These are phyloP conservation scores for Eucalyptus grandis DNA, from an alignment of 345 rosid species.

Conservation along the genomic window DNA sequence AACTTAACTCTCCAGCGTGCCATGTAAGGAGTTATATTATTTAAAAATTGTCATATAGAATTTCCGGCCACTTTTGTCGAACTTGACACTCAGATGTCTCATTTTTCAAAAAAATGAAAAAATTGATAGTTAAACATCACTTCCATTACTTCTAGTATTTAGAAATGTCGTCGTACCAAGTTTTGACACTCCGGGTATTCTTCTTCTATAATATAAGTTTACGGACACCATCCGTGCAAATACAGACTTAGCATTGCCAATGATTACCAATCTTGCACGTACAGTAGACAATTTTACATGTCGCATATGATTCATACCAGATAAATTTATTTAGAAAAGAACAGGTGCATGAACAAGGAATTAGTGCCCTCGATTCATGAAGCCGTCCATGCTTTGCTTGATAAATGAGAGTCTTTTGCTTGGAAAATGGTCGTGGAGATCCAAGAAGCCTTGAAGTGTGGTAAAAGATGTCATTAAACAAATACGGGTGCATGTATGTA, in stretches of 20 bases:
- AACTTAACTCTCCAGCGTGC: accelerated
- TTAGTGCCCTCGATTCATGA: background rate
- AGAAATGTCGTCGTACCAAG: accelerated
- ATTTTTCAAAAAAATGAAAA: too few species aligned
- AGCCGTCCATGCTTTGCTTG: background rate
- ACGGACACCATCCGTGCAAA: background rate
- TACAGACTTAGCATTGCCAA: background rate
- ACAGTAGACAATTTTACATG: background rate
- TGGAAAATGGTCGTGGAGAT: background rate
- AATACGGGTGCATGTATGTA: background rate
- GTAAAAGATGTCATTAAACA: background rate
- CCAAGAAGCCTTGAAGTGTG: background rate
- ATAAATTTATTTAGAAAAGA: background rate
- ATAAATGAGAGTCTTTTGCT: background rate
- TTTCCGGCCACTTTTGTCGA: accelerated
- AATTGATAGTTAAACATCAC: accelerated
- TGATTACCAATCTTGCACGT: background rate
- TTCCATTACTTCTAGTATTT: accelerated
- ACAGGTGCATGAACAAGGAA: background rate
- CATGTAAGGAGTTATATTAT: too few species aligned
- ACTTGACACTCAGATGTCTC: too few species aligned
- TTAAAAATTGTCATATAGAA: too few species aligned
- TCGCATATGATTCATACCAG: background rate
- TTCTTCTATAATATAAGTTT: background rate
- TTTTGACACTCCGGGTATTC: accelerated